These are phyloP conservation scores for Hylodesmum podocarpum DNA, from an alignment of 306 rosid species.

Conservation along the genomic window DNA sequence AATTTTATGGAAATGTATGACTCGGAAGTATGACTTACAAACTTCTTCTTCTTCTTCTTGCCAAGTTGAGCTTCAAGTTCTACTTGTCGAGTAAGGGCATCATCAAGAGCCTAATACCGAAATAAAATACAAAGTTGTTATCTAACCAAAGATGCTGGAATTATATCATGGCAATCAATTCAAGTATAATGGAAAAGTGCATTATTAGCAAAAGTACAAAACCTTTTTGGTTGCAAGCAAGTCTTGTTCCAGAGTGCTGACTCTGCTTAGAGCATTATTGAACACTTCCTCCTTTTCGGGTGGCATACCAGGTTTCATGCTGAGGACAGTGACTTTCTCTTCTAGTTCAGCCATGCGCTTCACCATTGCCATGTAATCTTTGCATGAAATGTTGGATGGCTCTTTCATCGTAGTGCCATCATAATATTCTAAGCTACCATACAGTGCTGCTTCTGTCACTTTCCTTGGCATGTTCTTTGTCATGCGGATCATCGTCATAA, in stretches of 20 bases:
- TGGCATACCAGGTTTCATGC: constrained; percentile 58
- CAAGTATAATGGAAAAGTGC: neutral
- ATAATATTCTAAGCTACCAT: constrained; percentile 54
- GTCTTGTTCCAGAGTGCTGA: constrained; percentile 59
- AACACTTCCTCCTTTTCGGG: constrained; percentile 80
- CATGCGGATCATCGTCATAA: constrained; percentile 69
- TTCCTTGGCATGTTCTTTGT: constrained; percentile 73
- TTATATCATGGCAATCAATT: neutral
- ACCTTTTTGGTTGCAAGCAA: constrained; percentile 77
- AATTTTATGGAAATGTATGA: neutral
- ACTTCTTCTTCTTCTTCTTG: constrained; percentile 68
- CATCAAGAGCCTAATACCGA: constrained; percentile 66
- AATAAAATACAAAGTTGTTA: neutral
- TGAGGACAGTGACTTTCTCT: constrained; percentile 57
- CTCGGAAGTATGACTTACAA: constrained; percentile 55
- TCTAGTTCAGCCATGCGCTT: constrained; percentile 91
- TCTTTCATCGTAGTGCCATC: constrained; percentile 38
- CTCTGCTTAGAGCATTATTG: constrained; percentile 56
- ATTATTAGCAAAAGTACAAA: neutral
- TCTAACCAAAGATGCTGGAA: neutral
- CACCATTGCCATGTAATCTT: constrained; percentile 62
- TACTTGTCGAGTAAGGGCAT: constrained; percentile 50
- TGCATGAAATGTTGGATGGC: constrained; percentile 31
- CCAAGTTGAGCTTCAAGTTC: constrained; percentile 64
- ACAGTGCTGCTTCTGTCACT: constrained; percentile 62